phyloP scores from a whole-genome alignment of 2,329 filamentous ascomycete genomes.

The Didymella arachidicola region DNA sequence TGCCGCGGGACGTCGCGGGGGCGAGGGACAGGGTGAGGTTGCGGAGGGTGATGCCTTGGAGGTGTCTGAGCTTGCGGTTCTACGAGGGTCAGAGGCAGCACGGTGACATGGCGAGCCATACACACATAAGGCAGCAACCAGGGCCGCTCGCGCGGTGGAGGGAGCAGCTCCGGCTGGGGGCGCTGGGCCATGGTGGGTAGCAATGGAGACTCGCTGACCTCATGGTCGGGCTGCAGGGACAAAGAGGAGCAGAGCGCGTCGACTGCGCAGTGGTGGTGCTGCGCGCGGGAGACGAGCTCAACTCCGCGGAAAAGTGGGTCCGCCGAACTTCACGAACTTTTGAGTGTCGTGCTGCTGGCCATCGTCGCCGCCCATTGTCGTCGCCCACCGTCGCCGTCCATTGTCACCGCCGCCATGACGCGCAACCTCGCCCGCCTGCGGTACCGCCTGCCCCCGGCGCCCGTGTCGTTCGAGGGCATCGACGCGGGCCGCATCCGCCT shows the following conservation, averaged over 20 bases:
- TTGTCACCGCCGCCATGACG: slow-evolving; percentile 36
- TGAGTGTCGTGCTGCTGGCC: slow-evolving; percentile 7
- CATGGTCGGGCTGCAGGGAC: slow-evolving; percentile 23
- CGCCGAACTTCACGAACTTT: slow-evolving; percentile 7
- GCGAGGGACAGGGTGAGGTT: slow-evolving; percentile 75
- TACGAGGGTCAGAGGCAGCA: slow-evolving; percentile 46
- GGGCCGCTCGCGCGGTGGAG: slow-evolving; percentile 45
- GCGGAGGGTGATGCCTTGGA: slow-evolving; percentile 84
- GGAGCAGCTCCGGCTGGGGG: slow-evolving; percentile 12
- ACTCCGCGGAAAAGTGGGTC: slow-evolving; percentile 24
- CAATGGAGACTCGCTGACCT: slow-evolving; percentile 10
- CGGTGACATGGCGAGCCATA: not conserved
- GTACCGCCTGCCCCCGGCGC: slow-evolving; percentile 32
- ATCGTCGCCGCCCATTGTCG: slow-evolving; percentile 14
- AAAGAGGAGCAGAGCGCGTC: too few relatives aligned
- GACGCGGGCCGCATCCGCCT: slow-evolving; percentile 12
- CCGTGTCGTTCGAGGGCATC: slow-evolving; percentile 28
- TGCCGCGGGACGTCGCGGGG: slow-evolving; percentile 60
- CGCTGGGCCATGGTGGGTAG: slow-evolving; percentile 7
- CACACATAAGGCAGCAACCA: slow-evolving; percentile 51
- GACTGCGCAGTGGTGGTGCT: not conserved
- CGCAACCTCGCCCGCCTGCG: slow-evolving; percentile 40
- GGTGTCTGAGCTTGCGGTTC: slow-evolving; percentile 88
- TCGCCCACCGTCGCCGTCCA: not conserved
- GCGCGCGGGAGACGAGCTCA: slow-evolving; percentile 11